Base-by-base conservation (phyloP, 2,329 filamentous ascomycete species). In the Hirsutella minnesotensis region DNA sequence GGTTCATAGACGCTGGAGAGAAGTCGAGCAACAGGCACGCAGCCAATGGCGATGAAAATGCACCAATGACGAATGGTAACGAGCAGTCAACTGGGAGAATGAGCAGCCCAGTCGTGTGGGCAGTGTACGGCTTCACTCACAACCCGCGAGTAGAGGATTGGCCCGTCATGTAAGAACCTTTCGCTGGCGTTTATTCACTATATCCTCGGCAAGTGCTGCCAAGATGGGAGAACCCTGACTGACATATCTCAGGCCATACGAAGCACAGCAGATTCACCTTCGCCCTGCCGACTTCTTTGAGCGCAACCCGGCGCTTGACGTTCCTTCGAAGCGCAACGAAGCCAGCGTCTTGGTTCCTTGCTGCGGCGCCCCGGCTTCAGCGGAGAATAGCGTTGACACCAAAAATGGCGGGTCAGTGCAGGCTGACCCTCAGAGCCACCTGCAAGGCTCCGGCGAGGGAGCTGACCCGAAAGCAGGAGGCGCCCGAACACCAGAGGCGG, bases 91-190 rank as follows among this genome's bases (percentile, higher is more conserved):
- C 33, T 35, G 33, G 33, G 9, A 35, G 33, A 5, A 16, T n/a
- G 18, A 62, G 58, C 39, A 55, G 53, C 30, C 61, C 59, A 0
- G 59, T 69, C 3, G 45, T 73, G 0, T 73, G 69, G 70, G 63
- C 58, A n/a, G 66, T 68, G 3, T 71, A 69, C 47, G 67, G 68
- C 4, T 51, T 72, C 38, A 72, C 68, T 9, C 67, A 72, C 43
- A 70, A 70, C 41, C 67, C 67, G 1, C 55, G 67, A 5, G 63
- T 69, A 5, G 67, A 72, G 49, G 67, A 72, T 46, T 71, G 68
- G 68, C 68, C 68, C 4, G 68, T 71, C 9, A 72, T 71, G 68
- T 70, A 51, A 64, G 68, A 64, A 7, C 9, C 4, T 18, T 12
- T 12, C 9, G n/a, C 9, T 37, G 35, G 16, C 7, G 5, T 35